Evolutionary conservation across 768 basidiomycete genomes (phyloP).

Genomic region (Chalciporus piperatus): DNA sequence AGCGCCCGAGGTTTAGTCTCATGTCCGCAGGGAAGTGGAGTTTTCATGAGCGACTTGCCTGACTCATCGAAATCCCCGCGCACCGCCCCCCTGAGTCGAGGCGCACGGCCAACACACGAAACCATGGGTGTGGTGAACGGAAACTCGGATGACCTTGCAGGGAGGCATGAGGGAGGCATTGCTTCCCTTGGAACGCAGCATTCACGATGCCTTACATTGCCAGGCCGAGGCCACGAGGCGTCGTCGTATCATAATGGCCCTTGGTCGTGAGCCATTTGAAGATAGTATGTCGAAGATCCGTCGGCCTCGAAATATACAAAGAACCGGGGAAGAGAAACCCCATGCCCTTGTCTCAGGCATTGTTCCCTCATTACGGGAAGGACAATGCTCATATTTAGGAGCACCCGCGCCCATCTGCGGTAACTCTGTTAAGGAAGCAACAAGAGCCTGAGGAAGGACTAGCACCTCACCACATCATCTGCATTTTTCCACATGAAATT

Average conservation of each 20-base stretch:
- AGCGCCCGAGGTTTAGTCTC: slow-evolving; percentile 16
- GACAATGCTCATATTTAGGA: slow-evolving; percentile 24
- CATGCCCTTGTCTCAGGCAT: slow-evolving; percentile 20
- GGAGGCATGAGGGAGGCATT: slow-evolving; percentile 4
- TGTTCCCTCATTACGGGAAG: slow-evolving; percentile 33
- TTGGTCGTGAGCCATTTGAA: slow-evolving; percentile 16
- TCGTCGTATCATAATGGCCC: slow-evolving; percentile 3
- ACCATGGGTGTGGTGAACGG: slow-evolving; percentile 22
- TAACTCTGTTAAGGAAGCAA: slow-evolving; percentile 21
- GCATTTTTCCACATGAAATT: slow-evolving; percentile 14
- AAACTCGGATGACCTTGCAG: slow-evolving; percentile 14
- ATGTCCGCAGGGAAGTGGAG: slow-evolving; percentile 20
- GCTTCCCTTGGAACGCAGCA: slow-evolving; percentile 10
- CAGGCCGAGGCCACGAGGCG: slow-evolving; percentile 16
- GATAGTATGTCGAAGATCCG: slow-evolving; percentile 16
- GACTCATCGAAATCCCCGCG: slow-evolving; percentile 13
- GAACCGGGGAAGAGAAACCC: slow-evolving; percentile 6
- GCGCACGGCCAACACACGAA: slow-evolving; percentile 13
- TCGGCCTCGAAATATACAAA: slow-evolving; percentile 6
- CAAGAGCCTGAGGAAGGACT: slow-evolving; percentile 4
- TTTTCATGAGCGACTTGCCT: slow-evolving; percentile 16
- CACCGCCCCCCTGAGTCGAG: slow-evolving; percentile 12
- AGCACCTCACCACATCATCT: slow-evolving; percentile 21
- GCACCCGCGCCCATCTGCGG: slow-evolving; percentile 17
- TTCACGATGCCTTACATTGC: slow-evolving; percentile 6